These are phyloP conservation scores for Didymella glomerata DNA, from an alignment of 2,329 filamentous ascomycete species.

Conservation along the genomic window DNA sequence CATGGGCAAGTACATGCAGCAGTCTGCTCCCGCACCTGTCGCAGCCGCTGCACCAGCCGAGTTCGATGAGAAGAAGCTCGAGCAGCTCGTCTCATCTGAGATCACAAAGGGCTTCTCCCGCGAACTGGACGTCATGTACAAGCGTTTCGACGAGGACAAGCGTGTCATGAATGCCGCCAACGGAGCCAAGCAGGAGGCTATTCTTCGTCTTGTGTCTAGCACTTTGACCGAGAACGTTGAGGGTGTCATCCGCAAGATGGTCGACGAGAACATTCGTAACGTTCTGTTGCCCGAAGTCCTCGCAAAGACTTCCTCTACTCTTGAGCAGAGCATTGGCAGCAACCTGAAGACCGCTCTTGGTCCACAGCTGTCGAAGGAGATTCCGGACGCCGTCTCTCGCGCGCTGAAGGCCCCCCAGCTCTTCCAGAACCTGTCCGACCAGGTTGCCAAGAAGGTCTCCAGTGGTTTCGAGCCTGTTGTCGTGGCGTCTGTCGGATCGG, in stretches of 20 bases:
- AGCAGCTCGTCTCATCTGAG: conserved; percentile 57
- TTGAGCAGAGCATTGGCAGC: conserved; percentile 75
- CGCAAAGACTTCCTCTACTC: conserved; percentile 70
- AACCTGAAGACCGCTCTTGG: conserved; percentile 73
- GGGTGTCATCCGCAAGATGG: conserved; percentile 78
- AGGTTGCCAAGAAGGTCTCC: conserved; percentile 72
- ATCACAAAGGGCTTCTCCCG: conserved; percentile 56
- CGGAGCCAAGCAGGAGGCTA: conserved; percentile 72
- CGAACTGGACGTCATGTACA: conserved; percentile 65
- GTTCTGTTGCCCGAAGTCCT: conserved; percentile 79
- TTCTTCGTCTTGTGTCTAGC: conserved; percentile 72
- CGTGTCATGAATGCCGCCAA: conserved; percentile 69
- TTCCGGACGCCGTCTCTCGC: conserved; percentile 73
- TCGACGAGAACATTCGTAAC: conserved; percentile 77
- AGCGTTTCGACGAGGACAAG: conserved; percentile 73
- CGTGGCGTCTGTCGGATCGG: conserved; percentile 62
- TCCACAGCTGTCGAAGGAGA: conserved; percentile 73
- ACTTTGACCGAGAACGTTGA: conserved; percentile 76
- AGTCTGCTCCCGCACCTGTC: conserved; percentile 24
- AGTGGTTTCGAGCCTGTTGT: conserved; percentile 72
- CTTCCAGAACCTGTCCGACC: conserved; percentile 75
- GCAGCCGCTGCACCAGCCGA: conserved; percentile 27
- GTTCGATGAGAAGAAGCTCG: conserved; percentile 63
- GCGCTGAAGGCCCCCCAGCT: conserved; percentile 78
- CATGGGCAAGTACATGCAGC: conserved; percentile 42